Percentiles rank a stretch among this genome's conserved stretches.
Evolutionary conservation across 495 filamentous ascomycete species (phyloP).

Genomic region (Parathielavia appendiculata): DNA sequence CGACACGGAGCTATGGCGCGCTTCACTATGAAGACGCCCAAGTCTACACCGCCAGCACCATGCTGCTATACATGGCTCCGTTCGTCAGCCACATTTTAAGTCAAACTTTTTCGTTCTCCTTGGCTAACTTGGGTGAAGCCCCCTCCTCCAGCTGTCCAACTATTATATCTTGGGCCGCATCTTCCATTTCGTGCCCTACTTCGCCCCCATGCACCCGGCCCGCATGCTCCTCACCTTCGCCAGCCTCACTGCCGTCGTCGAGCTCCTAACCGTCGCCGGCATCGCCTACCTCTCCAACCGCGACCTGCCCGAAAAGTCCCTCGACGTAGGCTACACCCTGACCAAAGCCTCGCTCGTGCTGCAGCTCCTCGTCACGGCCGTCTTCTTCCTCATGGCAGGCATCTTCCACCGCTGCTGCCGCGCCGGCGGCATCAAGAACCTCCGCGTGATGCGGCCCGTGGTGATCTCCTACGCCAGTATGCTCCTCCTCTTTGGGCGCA

Average conservation of each 20-base stretch:
- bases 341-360: not conserved
- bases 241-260: not conserved
- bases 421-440: not conserved
- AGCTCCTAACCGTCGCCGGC: not conserved
- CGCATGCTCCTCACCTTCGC: not conserved
- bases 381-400: not conserved
- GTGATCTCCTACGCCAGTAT: not conserved
- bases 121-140: not conserved
- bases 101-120: not conserved
- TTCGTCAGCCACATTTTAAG: not conserved
- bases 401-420: not conserved
- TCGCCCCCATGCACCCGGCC: not conserved
- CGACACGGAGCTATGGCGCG: not conserved
- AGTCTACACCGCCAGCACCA: not conserved
- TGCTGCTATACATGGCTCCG: not conserved
- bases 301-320: not conserved
- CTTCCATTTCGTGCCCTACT: not conserved
- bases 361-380: not conserved
- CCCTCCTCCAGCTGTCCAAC: not conserved
- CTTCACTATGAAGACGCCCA: not conserved
- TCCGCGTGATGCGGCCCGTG: not conserved
- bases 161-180: not conserved
- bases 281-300: not conserved
- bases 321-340: not conserved
- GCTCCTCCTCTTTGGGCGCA: not conserved